Conservation (phyloP, 495 filamentous ascomycete species). For the Tuber brumale region DNA sequence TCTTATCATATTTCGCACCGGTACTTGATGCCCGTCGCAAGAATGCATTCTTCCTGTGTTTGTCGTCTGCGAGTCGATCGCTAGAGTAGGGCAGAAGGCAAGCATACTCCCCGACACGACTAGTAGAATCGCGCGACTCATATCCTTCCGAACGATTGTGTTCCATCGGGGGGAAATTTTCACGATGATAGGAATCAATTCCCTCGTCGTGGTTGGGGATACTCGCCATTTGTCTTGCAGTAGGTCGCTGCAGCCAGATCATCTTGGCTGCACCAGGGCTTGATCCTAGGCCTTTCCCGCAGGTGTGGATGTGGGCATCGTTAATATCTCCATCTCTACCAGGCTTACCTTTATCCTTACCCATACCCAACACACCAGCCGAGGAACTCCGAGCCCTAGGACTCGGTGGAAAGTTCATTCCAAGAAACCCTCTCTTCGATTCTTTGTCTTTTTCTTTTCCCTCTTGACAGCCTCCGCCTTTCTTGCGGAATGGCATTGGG, state of each 20-base stretch:
- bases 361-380: constrained; percentile 10
- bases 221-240: neutral
- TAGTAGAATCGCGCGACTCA: neutral
- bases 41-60: neutral
- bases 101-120: neutral
- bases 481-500: constrained; percentile 21
- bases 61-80: neutral
- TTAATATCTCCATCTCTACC: neutral
- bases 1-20: neutral
- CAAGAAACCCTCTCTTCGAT: constrained; percentile 16
- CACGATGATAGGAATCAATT: neutral
- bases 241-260: constrained; percentile 25
- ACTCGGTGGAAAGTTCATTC: constrained; percentile 21
- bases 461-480: neutral
- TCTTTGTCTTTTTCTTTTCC: neutral
- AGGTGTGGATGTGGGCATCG: neutral
- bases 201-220: neutral
- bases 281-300: neutral
- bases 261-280: constrained; percentile 17
- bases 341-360: neutral
- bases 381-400: constrained; percentile 32
- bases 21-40: constrained; percentile 11
- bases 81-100: neutral
- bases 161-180: neutral
- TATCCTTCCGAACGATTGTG: neutral